Evolutionary conservation across 1,284 basidiomycete species (phyloP).

Genomic region (Trichosporon inkin): DNA sequence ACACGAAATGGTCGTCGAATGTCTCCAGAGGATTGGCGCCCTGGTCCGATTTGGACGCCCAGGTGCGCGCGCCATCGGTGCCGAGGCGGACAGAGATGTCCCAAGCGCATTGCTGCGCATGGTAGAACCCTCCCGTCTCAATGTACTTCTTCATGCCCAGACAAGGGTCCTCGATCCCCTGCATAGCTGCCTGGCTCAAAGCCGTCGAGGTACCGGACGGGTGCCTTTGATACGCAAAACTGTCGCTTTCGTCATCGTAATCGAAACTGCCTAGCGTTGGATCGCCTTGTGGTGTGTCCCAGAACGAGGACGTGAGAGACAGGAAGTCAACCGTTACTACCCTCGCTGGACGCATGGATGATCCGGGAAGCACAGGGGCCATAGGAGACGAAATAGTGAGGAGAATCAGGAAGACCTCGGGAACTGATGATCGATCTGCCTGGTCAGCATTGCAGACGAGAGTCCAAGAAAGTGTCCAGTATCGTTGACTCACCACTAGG

Average conservation of each 20-base stretch:
- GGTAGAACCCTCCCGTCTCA: conserved; percentile 90
- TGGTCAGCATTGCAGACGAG: not conserved
- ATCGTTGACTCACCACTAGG: conserved; percentile 44
- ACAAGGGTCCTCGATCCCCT: conserved; percentile 78
- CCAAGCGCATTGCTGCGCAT: conserved; percentile 73
- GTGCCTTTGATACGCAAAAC: conserved; percentile 1
- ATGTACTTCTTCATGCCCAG: conserved; percentile 84
- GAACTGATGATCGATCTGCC: conserved; percentile 40
- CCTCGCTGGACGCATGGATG: conserved; percentile 44
- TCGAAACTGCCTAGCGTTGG: conserved; percentile 25
- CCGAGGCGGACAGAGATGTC: conserved; percentile 79
- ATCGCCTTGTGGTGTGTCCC: conserved; percentile 44
- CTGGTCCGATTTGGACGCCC: conserved; percentile 4
- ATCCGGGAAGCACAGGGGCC: conserved; percentile 38
- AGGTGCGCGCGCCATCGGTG: conserved; percentile 43
- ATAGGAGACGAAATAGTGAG: conserved; percentile 35
- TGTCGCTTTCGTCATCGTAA: conserved; percentile 22
- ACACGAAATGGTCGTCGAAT: conserved; percentile 70
- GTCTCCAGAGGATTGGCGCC: conserved; percentile 55
- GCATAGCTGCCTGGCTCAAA: conserved; percentile 41
- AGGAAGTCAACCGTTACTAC: conserved; percentile 52
- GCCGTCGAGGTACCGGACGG: not conserved
- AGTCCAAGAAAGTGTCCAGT: not conserved
- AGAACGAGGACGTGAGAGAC: conserved; percentile 51
- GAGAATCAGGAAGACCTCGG: conserved; percentile 50